Evolutionary conservation across 2,329 filamentous ascomycete species (phyloP).

Genomic region (Dothidotthia symphoricarpi): DNA sequence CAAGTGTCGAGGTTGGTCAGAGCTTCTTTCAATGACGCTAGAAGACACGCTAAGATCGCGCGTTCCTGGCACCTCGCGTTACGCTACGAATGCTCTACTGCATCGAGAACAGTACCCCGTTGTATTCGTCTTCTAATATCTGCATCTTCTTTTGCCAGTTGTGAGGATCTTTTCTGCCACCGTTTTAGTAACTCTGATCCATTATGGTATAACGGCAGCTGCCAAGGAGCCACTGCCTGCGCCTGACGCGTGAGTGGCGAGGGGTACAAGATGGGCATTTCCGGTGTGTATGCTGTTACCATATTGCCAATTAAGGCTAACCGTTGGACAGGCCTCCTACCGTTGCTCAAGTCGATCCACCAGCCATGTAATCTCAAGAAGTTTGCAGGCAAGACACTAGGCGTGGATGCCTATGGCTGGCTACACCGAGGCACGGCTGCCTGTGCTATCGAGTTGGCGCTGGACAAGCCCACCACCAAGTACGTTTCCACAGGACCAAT

Average conservation of each 20-base stretch:
- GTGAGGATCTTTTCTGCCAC: too few species aligned
- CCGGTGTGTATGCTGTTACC: conserved; percentile 31
- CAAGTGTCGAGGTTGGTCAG: conserved; percentile 17
- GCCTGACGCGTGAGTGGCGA: conserved; percentile 30
- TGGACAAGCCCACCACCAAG: conserved; percentile 85
- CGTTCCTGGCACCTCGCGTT: conserved; percentile 16
- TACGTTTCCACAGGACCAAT: conserved; percentile 46
- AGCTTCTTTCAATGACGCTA: conserved; percentile 14
- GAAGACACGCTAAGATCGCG: conserved; percentile 9
- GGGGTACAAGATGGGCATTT: conserved; percentile 41
- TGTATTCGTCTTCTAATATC: conserved; percentile 4
- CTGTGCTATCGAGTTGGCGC: conserved; percentile 86
- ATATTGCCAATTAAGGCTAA: conserved; percentile 21
- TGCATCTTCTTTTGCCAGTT: neutral
- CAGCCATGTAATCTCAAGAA: conserved; percentile 83
- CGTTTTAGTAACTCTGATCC: neutral
- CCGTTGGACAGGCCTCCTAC: conserved; percentile 68
- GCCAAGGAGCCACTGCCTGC: conserved; percentile 20
- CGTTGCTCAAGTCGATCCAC: conserved; percentile 93
- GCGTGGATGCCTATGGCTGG: conserved; percentile 98
- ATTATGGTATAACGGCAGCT: conserved; percentile 23
- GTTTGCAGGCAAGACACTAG: conserved; percentile 82
- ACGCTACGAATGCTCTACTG: conserved; percentile 20
- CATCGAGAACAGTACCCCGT: conserved; percentile 11
- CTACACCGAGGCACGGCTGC: conserved; percentile 88